Conservation (phyloP, 768 basidiomycete genomes). For the Coprinopsis sp. region DNA sequence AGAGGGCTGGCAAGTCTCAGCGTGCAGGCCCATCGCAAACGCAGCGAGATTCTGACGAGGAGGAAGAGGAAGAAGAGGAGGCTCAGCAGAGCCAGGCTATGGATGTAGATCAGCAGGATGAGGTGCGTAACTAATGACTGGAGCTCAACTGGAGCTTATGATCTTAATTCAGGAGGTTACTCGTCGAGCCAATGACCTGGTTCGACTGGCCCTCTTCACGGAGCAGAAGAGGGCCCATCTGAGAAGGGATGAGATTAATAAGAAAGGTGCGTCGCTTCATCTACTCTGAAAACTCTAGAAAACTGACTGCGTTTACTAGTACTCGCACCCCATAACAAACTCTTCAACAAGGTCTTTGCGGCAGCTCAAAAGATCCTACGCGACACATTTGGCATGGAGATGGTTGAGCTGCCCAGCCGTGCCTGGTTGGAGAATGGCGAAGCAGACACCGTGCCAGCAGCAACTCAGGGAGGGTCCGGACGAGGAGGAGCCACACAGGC, state of each 20-base stretch:
- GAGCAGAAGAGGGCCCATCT: constrained; percentile 68
- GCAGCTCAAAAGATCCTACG: constrained; percentile 61
- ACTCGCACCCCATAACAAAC: constrained; percentile 37
- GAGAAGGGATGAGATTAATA: constrained; percentile 79
- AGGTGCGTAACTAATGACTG: constrained; percentile 2
- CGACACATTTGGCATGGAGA: constrained; percentile 76
- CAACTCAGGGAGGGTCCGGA: background rate
- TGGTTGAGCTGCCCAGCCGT: constrained; percentile 70
- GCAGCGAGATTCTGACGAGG: constrained; percentile 1
- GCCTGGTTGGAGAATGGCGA: constrained; percentile 48
- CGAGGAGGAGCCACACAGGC: constrained; percentile 12
- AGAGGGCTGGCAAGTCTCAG: background rate
- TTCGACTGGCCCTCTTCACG: constrained; percentile 75
- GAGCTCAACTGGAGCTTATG: no score
- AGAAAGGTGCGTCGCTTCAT: constrained; percentile 53
- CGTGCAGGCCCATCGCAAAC: constrained; percentile 9
- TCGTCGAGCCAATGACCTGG: constrained; percentile 67
- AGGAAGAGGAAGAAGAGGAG: constrained; percentile 8
- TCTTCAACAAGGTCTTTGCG: constrained; percentile 62
- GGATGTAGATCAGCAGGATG: constrained; percentile 4
- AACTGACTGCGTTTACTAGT: constrained; percentile 19
- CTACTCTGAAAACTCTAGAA: background rate
- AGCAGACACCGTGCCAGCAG: constrained; percentile 20
- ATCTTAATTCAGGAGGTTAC: constrained; percentile 45
- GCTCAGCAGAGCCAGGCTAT: constrained; percentile 4